Conservation (phyloP, 192 early-diverging fungal genomes). For the Cetraspora pellucida region DNA sequence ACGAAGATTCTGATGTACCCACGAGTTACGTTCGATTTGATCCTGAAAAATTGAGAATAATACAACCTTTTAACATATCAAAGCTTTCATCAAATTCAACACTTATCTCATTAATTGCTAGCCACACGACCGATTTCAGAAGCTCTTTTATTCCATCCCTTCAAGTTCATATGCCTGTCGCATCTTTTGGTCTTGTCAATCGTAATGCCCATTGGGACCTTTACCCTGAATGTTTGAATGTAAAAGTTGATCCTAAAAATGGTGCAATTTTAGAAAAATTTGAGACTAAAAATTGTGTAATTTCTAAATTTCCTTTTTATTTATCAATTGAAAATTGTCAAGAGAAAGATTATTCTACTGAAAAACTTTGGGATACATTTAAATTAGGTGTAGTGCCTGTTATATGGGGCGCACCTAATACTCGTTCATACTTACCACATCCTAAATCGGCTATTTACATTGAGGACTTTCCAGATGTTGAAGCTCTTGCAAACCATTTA, state of each 20-base stretch:
- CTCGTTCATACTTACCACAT: not conserved
- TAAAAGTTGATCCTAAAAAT: no score
- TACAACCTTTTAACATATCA: not conserved
- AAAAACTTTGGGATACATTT: not conserved
- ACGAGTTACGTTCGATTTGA: not conserved
- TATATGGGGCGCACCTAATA: not conserved
- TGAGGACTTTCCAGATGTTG: not conserved
- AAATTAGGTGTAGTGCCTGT: not conserved
- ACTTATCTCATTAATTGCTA: not conserved
- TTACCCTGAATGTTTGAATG: not conserved
- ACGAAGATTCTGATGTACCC: not conserved
- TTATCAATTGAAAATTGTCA: not conserved
- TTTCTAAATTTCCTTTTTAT: not conserved
- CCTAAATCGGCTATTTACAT: not conserved
- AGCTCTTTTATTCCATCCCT: not conserved
- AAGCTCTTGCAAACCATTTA: not conserved
- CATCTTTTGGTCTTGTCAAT: not conserved
- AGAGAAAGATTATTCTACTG: not conserved
- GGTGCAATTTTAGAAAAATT: no score
- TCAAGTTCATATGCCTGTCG: not conserved
- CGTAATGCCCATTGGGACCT: not conserved
- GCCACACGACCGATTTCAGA: not conserved
- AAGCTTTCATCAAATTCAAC: not conserved
- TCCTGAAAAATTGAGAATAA: not conserved
- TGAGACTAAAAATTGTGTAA: not conserved